A percentile compares a stretch with the other conserved stretches of the same genome.
These are phyloP conservation scores for Fusarium sacchari DNA, from an alignment of 2,329 filamentous ascomycete species.

Conservation along the genomic window DNA sequence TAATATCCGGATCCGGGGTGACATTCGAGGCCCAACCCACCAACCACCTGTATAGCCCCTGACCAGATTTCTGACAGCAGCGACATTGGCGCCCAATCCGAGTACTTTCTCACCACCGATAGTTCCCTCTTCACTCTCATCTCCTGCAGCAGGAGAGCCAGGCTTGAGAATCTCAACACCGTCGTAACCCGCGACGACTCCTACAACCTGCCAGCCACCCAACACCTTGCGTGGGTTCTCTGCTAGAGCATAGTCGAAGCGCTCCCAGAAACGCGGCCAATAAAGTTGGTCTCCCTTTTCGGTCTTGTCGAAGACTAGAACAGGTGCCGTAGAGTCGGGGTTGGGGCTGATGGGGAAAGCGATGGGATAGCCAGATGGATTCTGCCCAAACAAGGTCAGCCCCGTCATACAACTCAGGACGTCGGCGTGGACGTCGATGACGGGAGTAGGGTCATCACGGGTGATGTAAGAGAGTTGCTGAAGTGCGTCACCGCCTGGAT, in stretches of 20 bases:
- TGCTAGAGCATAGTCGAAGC: conserved; percentile 70
- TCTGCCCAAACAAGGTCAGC: conserved; percentile 71
- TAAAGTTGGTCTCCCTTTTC: conserved; percentile 57
- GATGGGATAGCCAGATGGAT: conserved; percentile 51
- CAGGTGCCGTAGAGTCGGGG: conserved; percentile 31
- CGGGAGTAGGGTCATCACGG: conserved; percentile 33
- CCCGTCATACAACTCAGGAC: conserved; percentile 77
- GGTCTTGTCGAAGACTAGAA: conserved; percentile 69
- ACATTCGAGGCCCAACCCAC: conserved; percentile 73
- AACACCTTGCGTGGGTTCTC: conserved; percentile 61
- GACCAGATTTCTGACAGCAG: conserved; percentile 52
- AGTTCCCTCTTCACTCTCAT: conserved; percentile 13
- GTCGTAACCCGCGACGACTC: conserved; percentile 65
- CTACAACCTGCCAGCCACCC: conserved; percentile 66
- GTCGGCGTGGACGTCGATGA: conserved; percentile 67
- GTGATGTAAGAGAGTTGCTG: conserved; percentile 57
- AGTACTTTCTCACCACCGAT: conserved; percentile 48
- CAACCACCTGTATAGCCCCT: conserved; percentile 65
- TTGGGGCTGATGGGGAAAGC: conserved; percentile 40
- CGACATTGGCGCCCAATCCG: conserved; percentile 57
- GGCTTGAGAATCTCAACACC: conserved; percentile 68
- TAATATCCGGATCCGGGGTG: conserved; percentile 63
- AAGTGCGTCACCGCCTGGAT: conserved; percentile 88
- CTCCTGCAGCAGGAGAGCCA: conserved; percentile 43
- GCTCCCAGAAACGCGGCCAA: conserved; percentile 67